Conservation (phyloP, 768 basidiomycete genomes). For the Russula sp. region DNA sequence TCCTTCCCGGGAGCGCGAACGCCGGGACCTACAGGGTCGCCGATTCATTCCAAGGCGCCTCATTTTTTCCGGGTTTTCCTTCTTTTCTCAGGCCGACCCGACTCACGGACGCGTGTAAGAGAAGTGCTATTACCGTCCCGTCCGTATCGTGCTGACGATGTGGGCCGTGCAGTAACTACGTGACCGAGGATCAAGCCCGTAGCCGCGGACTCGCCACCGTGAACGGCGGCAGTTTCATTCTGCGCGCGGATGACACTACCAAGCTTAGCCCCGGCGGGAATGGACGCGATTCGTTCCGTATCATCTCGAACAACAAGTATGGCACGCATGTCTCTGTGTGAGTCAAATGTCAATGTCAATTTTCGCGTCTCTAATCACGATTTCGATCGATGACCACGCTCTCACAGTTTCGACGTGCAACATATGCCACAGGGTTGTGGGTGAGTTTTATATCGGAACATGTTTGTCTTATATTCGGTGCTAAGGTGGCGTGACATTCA, state of each 20-base stretch:
- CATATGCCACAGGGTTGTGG: conserved; percentile 64
- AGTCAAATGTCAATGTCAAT: conserved; percentile 27
- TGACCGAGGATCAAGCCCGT: conserved; percentile 47
- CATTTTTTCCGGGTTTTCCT: conserved; percentile 53
- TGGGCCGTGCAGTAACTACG: conserved; percentile 40
- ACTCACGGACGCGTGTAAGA: conserved; percentile 66
- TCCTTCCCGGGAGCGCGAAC: conserved; percentile 39
- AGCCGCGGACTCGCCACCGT: conserved; percentile 57
- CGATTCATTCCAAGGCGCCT: conserved; percentile 46
- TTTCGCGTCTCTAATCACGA: not conserved
- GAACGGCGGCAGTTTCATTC: conserved; percentile 49
- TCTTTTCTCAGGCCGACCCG: conserved; percentile 53
- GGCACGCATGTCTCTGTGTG: conserved; percentile 54
- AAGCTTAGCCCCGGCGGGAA: conserved; percentile 47
- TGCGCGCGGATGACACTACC: conserved; percentile 55
- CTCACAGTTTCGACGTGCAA: conserved; percentile 44
- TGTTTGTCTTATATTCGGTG: not conserved
- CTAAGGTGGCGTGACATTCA: conserved; percentile 6
- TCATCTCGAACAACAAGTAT: conserved; percentile 53
- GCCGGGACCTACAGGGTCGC: conserved; percentile 47
- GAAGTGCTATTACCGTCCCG: not conserved
- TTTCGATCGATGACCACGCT: not conserved
- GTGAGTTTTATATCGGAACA: conserved; percentile 37
- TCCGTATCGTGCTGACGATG: not conserved
- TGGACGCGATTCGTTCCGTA: conserved; percentile 57